Base-by-base conservation (phyloP, 2,329 filamentous ascomycete genomes). In the Orbilia oligospora region DNA sequence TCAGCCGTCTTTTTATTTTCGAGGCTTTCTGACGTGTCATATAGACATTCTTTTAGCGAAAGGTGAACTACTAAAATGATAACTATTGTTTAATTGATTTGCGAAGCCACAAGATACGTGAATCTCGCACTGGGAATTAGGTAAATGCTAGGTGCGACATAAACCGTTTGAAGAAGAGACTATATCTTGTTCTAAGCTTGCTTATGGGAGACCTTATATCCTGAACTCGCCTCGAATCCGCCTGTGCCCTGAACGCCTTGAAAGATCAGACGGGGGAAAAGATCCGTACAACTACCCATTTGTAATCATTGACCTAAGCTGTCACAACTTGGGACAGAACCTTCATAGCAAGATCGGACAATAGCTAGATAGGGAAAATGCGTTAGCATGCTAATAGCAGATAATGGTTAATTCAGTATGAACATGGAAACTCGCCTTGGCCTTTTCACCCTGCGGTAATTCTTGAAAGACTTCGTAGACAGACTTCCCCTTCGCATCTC, bases 401-500 rank as follows among this genome's bases (percentile, higher is more conserved):
- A 70, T 12, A 24, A 20, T 33, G 3, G 2, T 18, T 77, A 8
- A 20, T n/a, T n/a, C n/a, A n/a, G n/a, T n/a, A 69, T 36, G 51
- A 64, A 14, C n/a, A n/a, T 3, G 18, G 5, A 36, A 18, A 64
- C 64, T 87, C 82, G 99, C 85, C 84, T 90, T 90, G 69, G 93
- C 90, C 83, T 93, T 92, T 83, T 97, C 94, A 64, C 88, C 88
- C 84, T 93, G 92, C 64, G 94, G 94, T 83, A 99, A 86, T 82
- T 97, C 92, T 87, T 93, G 83, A 33, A 95, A 98, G 16, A 97
- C 96, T 30, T 90, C 88, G 85, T 97, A 98, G 5, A 99, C 96
- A 83, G 93, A 97, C 90, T 97, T 98, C 22, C 94, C 94, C 85
- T 91, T 94, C 36, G 92, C 90, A 85, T 99, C 96, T 71, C 96